phyloP scores from a whole-genome alignment of 225 moss, liverwort and hornwort species.

The Physcomitrium patens region DNA sequence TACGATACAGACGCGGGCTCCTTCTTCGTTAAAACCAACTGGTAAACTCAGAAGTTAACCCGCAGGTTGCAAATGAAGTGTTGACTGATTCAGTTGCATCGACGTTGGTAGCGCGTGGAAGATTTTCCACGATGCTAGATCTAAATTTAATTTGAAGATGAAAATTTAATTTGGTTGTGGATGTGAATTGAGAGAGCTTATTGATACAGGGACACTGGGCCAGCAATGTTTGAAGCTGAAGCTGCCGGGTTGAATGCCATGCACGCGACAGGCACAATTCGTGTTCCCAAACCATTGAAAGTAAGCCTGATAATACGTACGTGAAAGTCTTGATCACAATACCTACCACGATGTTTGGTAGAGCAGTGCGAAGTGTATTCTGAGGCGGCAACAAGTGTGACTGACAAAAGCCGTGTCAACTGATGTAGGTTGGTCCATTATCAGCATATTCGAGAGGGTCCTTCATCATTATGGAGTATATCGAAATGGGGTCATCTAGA shows the following conservation, averaged over 20 bases:
- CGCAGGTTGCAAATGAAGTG: background rate
- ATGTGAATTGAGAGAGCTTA: slow-evolving; percentile 42
- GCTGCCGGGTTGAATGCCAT: slow-evolving; percentile 92
- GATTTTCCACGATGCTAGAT: background rate
- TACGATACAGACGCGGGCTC: slow-evolving; percentile 82
- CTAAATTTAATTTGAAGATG: slow-evolving; percentile 13
- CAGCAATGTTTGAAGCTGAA: slow-evolving; percentile 95
- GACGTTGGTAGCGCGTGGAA: background rate
- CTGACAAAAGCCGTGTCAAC: slow-evolving; percentile 14
- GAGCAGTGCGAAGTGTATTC: background rate
- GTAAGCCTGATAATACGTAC: slow-evolving; percentile 33
- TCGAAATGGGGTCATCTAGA: slow-evolving; percentile 70
- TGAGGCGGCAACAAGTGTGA: background rate
- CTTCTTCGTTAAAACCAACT: slow-evolving; percentile 87
- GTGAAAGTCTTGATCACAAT: background rate
- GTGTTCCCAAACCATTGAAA: slow-evolving; percentile 86
- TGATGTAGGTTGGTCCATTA: slow-evolving; percentile 69
- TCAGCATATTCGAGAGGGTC: slow-evolving; percentile 78
- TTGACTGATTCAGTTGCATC: background rate
- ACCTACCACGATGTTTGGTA: background rate
- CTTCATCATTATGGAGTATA: slow-evolving; percentile 89
- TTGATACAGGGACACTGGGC: slow-evolving; percentile 67
- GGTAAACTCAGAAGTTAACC: slow-evolving; percentile 35
- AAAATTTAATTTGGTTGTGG: slow-evolving; percentile 21
- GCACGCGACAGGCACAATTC: slow-evolving; percentile 75